A percentile compares a stretch with the other conserved stretches of the same genome.
These are phyloP conservation scores for Telopea speciosissima DNA, from an alignment of 177 flowering plant species.

Conservation along the genomic window DNA sequence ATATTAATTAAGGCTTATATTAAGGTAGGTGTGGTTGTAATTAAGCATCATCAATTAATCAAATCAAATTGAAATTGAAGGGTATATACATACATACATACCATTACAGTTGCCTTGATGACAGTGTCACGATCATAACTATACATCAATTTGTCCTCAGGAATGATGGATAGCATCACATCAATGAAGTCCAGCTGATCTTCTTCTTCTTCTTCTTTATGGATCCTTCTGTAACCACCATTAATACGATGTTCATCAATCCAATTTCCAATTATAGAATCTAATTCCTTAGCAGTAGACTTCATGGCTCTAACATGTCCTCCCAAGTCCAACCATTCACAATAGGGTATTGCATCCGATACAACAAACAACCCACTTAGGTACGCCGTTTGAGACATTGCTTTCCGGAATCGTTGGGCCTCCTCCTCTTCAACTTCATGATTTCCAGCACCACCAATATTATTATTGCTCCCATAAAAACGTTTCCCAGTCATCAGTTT, in stretches of 20 bases:
- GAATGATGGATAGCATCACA: too few species aligned
- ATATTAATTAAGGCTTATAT: too few species aligned
- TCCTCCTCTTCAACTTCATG: too few species aligned
- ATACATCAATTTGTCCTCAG: background rate
- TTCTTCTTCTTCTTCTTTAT: background rate
- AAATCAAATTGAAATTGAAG: too few species aligned
- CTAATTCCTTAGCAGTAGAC: slow-evolving; percentile 6
- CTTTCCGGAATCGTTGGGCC: background rate
- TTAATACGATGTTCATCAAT: slow-evolving; percentile 9
- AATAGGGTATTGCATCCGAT: slow-evolving; percentile 9
- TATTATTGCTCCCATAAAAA: too few species aligned
- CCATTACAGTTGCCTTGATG: slow-evolving; percentile 13
- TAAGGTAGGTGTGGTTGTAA: too few species aligned
- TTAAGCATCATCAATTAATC: too few species aligned
- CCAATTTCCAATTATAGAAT: background rate
- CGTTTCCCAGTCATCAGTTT: background rate
- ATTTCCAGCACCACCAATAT: background rate
- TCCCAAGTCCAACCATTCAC: slow-evolving; percentile 11
- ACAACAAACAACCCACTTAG: background rate
- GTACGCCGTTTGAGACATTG: background rate
- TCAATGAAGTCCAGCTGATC: slow-evolving; percentile 6
- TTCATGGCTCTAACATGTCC: slow-evolving; percentile 12
- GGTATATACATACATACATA: background rate
- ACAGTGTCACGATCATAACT: slow-evolving; percentile 6
- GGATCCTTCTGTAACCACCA: too few species aligned